phyloP scores from a whole-genome alignment of 305 asterid species.

The Fraxinus baroniana region DNA sequence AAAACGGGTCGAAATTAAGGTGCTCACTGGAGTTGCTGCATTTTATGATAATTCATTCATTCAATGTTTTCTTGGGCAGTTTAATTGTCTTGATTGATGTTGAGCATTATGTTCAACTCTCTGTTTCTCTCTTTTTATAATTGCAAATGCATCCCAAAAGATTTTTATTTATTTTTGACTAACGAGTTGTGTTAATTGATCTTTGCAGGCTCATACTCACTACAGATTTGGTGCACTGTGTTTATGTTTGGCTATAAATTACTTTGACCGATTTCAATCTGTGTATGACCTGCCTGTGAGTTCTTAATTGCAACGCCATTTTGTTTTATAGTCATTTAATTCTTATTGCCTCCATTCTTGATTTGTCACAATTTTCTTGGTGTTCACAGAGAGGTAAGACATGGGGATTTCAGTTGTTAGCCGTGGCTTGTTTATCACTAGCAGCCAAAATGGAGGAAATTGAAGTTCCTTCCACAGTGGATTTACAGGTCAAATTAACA shows the following conservation, averaged over 20 bases:
- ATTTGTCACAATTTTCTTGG: slow-evolving; percentile 22
- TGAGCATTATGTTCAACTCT: too few species aligned
- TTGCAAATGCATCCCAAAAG: not conserved
- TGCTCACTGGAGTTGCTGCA: slow-evolving; percentile 24
- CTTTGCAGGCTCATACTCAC: slow-evolving; percentile 61
- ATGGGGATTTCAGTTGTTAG: slow-evolving; percentile 61
- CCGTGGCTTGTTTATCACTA: slow-evolving; percentile 73
- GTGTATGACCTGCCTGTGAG: slow-evolving; percentile 58
- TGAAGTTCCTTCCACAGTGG: slow-evolving; percentile 43
- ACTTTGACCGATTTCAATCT: slow-evolving; percentile 70
- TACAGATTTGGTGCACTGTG: slow-evolving; percentile 59
- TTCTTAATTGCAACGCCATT: not conserved
- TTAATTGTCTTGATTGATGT: not conserved
- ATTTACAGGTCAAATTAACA: slow-evolving; percentile 57
- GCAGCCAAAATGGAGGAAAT: slow-evolving; percentile 82
- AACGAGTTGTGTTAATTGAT: slow-evolving; percentile 1
- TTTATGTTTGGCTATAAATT: slow-evolving; percentile 57
- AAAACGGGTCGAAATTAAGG: slow-evolving; percentile 3
- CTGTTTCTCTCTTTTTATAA: too few species aligned
- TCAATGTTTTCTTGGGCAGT: slow-evolving; percentile 24
- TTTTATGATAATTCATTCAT: slow-evolving; percentile 22
- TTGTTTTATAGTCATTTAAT: slow-evolving; percentile 11
- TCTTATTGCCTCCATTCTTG: slow-evolving; percentile 8
- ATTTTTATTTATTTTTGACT: not conserved
- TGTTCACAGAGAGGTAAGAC: slow-evolving; percentile 42